Evolutionary conservation across 352 stramenopile species (phyloP).

Genomic region (Globisporangium rhizosaccharum): DNA sequence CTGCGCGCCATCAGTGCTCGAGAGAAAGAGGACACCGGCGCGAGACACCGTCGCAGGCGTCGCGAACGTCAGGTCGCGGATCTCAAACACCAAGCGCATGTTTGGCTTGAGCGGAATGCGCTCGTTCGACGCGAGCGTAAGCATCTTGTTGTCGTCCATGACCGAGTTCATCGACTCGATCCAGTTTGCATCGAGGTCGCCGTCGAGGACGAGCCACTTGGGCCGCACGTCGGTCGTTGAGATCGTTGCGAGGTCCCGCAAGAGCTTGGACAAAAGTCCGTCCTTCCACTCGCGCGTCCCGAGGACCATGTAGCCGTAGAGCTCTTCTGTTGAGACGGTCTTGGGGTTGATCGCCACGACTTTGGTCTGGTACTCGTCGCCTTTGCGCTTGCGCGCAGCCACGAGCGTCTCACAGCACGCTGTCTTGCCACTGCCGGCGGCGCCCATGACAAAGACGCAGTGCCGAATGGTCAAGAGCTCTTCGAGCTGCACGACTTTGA

Average conservation of each 20-base stretch:
- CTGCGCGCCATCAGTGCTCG: slow-evolving; percentile 87
- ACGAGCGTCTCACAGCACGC: slow-evolving; percentile 92
- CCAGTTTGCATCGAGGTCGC: slow-evolving; percentile 82
- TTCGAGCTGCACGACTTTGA: slow-evolving; percentile 95
- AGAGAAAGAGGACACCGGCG: slow-evolving; percentile 95
- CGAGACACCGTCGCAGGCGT: slow-evolving; percentile 93
- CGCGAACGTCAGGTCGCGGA: slow-evolving; percentile 91
- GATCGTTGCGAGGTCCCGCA: slow-evolving; percentile 86
- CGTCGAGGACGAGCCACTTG: slow-evolving; percentile 97
- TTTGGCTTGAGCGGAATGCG: slow-evolving; percentile 92
- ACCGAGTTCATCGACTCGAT: slow-evolving; percentile 90
- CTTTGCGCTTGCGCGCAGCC: slow-evolving; percentile 68
- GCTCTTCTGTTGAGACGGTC: slow-evolving; percentile 92
- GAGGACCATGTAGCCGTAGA: slow-evolving; percentile 96
- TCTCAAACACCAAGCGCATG: slow-evolving; percentile 96
- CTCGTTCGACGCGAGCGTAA: slow-evolving; percentile 92
- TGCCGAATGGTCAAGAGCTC: slow-evolving; percentile 93
- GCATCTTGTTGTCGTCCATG: slow-evolving; percentile 89
- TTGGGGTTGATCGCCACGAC: slow-evolving; percentile 93
- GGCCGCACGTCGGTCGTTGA: slow-evolving; percentile 53
- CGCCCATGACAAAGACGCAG: slow-evolving; percentile 95
- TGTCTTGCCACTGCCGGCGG: slow-evolving; percentile 90
- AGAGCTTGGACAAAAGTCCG: slow-evolving; percentile 91
- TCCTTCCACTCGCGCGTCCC: slow-evolving; percentile 95
- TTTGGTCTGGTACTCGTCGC: slow-evolving; percentile 56